Evolutionary conservation across 2,329 filamentous ascomycete genomes (phyloP).

Genomic region (Colletotrichum gigasporum): DNA sequence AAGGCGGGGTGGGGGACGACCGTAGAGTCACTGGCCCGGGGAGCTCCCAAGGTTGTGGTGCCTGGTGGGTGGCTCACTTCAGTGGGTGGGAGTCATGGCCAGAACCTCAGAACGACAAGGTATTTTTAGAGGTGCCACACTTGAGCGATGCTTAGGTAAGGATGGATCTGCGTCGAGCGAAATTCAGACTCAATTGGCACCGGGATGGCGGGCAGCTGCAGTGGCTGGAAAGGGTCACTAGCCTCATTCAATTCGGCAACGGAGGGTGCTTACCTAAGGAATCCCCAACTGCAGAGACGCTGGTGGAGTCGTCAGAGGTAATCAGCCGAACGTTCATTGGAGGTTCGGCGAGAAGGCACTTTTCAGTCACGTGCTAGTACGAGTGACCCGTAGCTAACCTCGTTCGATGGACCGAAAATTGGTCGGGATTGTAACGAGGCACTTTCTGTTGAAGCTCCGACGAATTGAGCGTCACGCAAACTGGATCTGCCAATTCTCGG

Average conservation of each 20-base stretch:
- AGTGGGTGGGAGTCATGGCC: constrained; percentile 12
- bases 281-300: neutral
- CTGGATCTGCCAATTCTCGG: constrained; percentile 60
- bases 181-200: neutral
- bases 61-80: constrained; percentile 15
- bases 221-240: constrained; percentile 5
- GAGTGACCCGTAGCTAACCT: constrained; percentile 33
- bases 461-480: constrained; percentile 34
- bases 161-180: neutral
- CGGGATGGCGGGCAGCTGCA: neutral
- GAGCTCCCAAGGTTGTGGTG: no score
- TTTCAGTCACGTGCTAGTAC: constrained; percentile 10
- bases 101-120: constrained; percentile 8
- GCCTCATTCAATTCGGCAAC: neutral
- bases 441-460: constrained; percentile 35
- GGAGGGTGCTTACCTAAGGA: constrained; percentile 17
- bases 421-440: constrained; percentile 33
- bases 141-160: constrained; percentile 8
- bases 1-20: constrained; percentile 31
- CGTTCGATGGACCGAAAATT: constrained; percentile 35
- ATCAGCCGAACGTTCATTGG: constrained; percentile 29
- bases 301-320: constrained; percentile 21
- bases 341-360: constrained; percentile 9
- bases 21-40: no score
- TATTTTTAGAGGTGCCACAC: neutral